Evolutionary conservation across 257 asterid species (phyloP), one percentile per base, ranked within the genome.

Genomic region (Linderniella brevidens): DNA sequence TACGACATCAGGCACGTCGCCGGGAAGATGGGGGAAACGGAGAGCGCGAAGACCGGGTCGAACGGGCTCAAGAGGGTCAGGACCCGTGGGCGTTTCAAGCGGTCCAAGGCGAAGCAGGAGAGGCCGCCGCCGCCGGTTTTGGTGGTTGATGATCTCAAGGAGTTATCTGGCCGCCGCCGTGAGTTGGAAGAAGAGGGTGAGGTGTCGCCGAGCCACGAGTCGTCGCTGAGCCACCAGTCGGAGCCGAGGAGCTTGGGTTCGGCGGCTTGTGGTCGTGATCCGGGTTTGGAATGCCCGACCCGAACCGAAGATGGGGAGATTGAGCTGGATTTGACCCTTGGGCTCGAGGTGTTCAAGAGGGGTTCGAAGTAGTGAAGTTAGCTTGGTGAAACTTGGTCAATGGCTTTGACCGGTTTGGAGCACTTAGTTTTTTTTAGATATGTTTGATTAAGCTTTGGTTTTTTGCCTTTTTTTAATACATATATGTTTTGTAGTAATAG

Each of bases 201-300:
- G 29, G 44, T 73, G 59, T 73, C 81, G 0, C 64, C 70, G 4
- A 70, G 78, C 58, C 81, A 64, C 14, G 78, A 63, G 47, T 69
- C 80, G 35, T 67, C 76, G 7, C 43, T 67, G 61, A 73, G 82
- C 52, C 86, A 73, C 54, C 81, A 76, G 60, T 70, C 76, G 6
- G 74, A 65, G 55, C 44, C 47, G 41, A 61, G 29, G 64, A 39
- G 44, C n/a, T n/a, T n/a, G n/a, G n/a, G n/a, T n/a, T n/a, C n/a
- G n/a, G n/a, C n/a, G n/a, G n/a, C n/a, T n/a, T n/a, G n/a, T n/a
- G n/a, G n/a, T n/a, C n/a, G n/a, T n/a, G n/a, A n/a, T 25, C 32
- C 3, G 32, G 32, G 32, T 25, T 25, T 25, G 32, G 32, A 6
- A 2, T 25, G 32, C 6, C 32, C 32, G 32, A 25, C 32, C 32